A percentile compares a stretch with the other conserved stretches of the same genome.
Evolutionary conservation across 2,329 filamentous ascomycete genomes (phyloP).

Genomic region (Trichoderma lentiforme): DNA sequence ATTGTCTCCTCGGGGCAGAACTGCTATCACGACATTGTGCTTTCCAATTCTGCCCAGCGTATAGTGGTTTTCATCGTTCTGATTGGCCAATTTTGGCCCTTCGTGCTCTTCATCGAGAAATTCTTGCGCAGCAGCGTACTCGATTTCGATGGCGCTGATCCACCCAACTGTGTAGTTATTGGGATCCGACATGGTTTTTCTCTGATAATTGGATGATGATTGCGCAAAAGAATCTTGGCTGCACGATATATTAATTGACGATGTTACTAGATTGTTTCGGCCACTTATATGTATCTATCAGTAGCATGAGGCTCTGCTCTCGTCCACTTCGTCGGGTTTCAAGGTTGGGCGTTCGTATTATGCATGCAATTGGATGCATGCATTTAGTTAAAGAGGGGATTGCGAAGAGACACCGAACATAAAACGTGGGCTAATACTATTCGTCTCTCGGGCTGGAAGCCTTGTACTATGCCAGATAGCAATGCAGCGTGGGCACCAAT

Average conservation of each 20-base stretch:
- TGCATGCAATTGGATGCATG: not conserved
- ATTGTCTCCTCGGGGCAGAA: not conserved
- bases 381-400: not conserved
- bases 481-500: not conserved
- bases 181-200: not conserved
- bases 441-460: not conserved
- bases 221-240: too few species aligned
- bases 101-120: not conserved
- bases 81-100: rapidly evolving
- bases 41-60: not conserved
- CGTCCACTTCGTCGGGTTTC: not conserved
- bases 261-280: rapidly evolving
- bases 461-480: rapidly evolving
- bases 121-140: slow-evolving; percentile 35
- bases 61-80: not conserved
- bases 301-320: not conserved
- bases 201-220: rapidly evolving
- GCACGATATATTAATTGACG: not conserved
- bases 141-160: slow-evolving; percentile 39
- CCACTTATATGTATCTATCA: not conserved
- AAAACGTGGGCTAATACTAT: not conserved
- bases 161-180: slow-evolving; percentile 39
- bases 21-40: not conserved
- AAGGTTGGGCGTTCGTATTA: not conserved
- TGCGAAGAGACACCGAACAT: not conserved